phyloP scores from a whole-genome alignment of 345 rosid species.

The Brassica incana region DNA sequence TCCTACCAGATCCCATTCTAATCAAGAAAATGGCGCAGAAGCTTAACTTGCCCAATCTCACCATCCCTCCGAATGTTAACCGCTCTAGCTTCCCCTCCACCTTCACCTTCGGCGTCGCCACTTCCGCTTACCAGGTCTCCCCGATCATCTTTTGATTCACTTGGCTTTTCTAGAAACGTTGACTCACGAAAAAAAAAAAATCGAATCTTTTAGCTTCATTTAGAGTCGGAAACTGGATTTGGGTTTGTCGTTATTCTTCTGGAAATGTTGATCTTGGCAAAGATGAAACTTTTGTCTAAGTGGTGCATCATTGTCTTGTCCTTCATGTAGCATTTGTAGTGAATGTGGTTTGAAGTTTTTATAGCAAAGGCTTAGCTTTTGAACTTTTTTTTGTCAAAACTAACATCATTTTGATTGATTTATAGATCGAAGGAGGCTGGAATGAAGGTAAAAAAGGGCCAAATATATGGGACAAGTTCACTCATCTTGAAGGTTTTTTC shows the following conservation, averaged over 20 bases:
- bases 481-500: slow-evolving; percentile 58
- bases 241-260: background rate
- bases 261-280: slow-evolving; percentile 3
- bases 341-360: slow-evolving; percentile 15
- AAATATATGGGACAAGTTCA: slow-evolving; percentile 82
- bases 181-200: background rate
- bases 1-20: background rate
- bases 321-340: background rate
- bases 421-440: slow-evolving; percentile 87
- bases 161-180: slow-evolving; percentile 1
- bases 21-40: slow-evolving; percentile 37
- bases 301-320: background rate
- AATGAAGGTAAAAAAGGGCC: slow-evolving; percentile 76
- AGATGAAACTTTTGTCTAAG: background rate
- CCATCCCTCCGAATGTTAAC: slow-evolving; percentile 24
- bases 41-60: slow-evolving; percentile 27
- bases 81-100: slow-evolving; percentile 50
- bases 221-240: background rate
- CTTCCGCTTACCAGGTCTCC: slow-evolving; percentile 62
- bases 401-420: background rate
- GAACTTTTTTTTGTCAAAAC: background rate
- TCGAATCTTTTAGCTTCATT: background rate
- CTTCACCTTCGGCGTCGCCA: slow-evolving; percentile 61
- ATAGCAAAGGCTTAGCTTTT: background rate
- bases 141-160: background rate